These are phyloP conservation scores for Paraphoma sp. DNA, from an alignment of 2,329 filamentous ascomycete species.

Conservation along the genomic window DNA sequence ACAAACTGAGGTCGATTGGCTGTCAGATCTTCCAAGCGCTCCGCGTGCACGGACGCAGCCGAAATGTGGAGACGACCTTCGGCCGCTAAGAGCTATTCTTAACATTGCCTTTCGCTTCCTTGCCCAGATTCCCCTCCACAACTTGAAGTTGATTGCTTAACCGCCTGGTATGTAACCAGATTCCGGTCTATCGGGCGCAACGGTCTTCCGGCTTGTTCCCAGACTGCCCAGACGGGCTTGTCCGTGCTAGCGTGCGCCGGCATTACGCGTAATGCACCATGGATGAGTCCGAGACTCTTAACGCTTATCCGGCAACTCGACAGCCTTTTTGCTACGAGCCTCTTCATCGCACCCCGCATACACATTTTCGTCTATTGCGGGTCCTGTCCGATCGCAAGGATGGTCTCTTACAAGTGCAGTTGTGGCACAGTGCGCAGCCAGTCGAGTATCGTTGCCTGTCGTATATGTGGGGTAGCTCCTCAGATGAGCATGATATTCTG, in stretches of 20 bases:
- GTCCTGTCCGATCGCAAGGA: neutral
- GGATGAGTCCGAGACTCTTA: neutral
- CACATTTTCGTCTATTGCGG: neutral
- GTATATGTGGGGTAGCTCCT: neutral
- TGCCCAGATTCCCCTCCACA: constrained; percentile 2
- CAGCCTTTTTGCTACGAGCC: neutral
- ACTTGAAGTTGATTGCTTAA: constrained; percentile 10
- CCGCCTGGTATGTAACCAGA: constrained; percentile 5
- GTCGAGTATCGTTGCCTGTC: neutral
- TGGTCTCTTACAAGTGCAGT: neutral
- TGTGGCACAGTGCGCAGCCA: neutral
- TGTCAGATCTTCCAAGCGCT: constrained; percentile 15
- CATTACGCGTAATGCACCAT: neutral
- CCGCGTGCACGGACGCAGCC: constrained; percentile 13
- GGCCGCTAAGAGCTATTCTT: constrained; percentile 19
- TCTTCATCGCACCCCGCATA: neutral
- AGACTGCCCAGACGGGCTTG: neutral
- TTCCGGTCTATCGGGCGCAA: neutral
- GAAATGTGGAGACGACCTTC: constrained; percentile 13
- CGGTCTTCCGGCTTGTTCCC: constrained; percentile 3
- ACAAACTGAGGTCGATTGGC: constrained; percentile 27
- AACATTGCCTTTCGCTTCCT: constrained; percentile 5
- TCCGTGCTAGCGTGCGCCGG: neutral
- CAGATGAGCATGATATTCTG: neutral
- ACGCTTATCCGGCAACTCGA: neutral